phyloP scores from a whole-genome alignment of 352 stramenopile genomes.

The Globisporangium paddicum region DNA sequence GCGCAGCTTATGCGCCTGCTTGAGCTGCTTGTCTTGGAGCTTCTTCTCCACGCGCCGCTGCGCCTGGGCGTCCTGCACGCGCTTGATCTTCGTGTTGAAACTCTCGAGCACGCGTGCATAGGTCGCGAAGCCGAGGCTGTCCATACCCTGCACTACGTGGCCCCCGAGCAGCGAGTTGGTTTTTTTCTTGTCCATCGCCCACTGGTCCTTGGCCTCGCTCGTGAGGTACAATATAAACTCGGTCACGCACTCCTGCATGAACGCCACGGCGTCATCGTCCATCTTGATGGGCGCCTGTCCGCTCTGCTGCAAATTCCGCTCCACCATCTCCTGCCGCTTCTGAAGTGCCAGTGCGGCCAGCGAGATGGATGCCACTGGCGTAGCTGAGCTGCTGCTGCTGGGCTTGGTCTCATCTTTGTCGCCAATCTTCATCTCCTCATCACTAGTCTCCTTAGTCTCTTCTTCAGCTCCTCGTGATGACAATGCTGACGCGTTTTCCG shows the following conservation, averaged over 20 bases:
- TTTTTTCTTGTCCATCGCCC: slow-evolving; percentile 64
- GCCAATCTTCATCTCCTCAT: slow-evolving; percentile 1
- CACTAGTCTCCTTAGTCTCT: neutral
- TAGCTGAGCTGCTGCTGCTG: neutral
- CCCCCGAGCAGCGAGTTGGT: slow-evolving; percentile 48
- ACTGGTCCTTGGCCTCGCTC: slow-evolving; percentile 71
- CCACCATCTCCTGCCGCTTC: neutral
- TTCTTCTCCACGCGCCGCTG: slow-evolving; percentile 61
- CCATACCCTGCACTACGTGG: slow-evolving; percentile 57
- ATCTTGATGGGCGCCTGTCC: slow-evolving; percentile 44
- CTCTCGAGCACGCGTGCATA: slow-evolving; percentile 56
- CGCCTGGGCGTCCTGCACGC: slow-evolving; percentile 48
- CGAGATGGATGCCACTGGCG: neutral
- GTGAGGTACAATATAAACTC: slow-evolving; percentile 83
- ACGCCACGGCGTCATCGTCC: slow-evolving; percentile 65
- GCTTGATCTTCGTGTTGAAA: slow-evolving; percentile 72
- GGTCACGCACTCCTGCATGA: slow-evolving; percentile 84
- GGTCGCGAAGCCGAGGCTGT: slow-evolving; percentile 62
- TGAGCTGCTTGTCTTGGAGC: slow-evolving; percentile 26
- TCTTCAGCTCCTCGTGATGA: neutral
- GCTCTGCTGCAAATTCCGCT: slow-evolving; percentile 6
- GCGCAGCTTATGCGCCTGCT: slow-evolving; percentile 17
- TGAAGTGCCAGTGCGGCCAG: slow-evolving; percentile 1
- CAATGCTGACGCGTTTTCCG: neutral
- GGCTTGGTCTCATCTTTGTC: neutral